Base-by-base conservation (phyloP, 768 basidiomycete genomes). In the Phylloporus sp. region DNA sequence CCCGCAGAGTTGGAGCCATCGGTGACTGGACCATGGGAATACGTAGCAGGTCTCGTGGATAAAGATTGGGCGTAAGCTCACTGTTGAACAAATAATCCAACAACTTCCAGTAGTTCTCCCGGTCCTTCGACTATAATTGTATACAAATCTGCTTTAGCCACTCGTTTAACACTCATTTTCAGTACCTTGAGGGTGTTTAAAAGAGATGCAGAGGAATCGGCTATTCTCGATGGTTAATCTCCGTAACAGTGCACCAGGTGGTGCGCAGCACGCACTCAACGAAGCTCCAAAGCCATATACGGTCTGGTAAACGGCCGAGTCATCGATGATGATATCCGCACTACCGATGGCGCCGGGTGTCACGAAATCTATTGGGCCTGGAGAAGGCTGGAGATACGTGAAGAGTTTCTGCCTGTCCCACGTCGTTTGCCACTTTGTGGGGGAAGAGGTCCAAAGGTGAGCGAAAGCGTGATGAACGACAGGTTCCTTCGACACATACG, bases 201-300 rank as follows among this genome's bases (percentile, higher is more conserved):
- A 21, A 75, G 64, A 20, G 73, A 65, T 0, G 85, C 84, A 9
- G 85, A 80, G 3, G 84, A 86, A 59, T 90, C 86, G 22, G 86
- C 86, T 88, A 28, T 50, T 8, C 22, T 38, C 21, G 40, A 24
- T 28, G 14, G 14, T 53, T 43, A 44, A 38, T 37, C 24, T 53
- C 26, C 28, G 22, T 40, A 36, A 11, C 11, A 5, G 10, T 38
- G 44, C 24, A 9, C 18, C 37, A 22, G 36, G 41, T 42, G 24
- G 15, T 37, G 21, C 15, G 24, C 15, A 27, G 38, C 15, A 57
- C 68, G 26, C 55, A 86, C 86, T 86, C 26, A 88, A 67, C 0
- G 79, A 57, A 9, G 74, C 82, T 0, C 86, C 86, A 55, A 85
- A 84, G 11, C 86, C 86, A 42, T 71, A 73, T 32, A 89, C 78